Conservation (phyloP, 768 basidiomycete species). For the Suillus americanus region DNA sequence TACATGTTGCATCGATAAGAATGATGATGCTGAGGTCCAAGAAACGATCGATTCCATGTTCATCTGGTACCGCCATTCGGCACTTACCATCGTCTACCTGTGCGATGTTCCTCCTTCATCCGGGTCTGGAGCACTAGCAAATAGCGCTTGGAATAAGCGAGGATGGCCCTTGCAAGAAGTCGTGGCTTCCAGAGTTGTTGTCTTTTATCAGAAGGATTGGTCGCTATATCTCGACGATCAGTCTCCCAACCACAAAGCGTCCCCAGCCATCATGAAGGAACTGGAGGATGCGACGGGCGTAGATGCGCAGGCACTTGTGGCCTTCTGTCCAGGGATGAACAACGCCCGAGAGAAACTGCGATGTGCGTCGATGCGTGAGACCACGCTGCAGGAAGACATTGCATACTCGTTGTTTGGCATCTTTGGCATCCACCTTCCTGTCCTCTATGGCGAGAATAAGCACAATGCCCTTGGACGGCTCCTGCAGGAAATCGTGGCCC, state of each 20-base stretch:
- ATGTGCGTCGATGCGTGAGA: neutral
- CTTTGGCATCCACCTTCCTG: neutral
- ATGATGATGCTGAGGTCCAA: neutral
- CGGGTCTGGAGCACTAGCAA: neutral
- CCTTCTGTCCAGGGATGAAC: neutral
- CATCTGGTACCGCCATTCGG: neutral
- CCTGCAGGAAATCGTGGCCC: neutral
- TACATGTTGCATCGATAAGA: neutral
- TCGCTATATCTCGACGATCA: neutral
- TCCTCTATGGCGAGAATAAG: neutral
- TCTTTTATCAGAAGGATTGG: neutral
- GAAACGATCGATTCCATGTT: neutral
- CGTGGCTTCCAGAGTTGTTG: neutral
- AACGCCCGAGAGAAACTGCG: neutral
- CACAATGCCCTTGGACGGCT: neutral
- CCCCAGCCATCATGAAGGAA: neutral
- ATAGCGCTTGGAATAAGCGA: neutral
- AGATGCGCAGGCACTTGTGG: neutral
- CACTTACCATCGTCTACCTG: neutral
- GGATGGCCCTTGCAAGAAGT: neutral
- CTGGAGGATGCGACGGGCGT: neutral
- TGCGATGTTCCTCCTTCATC: neutral
- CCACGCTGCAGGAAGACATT: neutral
- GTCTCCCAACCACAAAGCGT: neutral
- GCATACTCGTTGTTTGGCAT: neutral